A percentile compares a stretch with the other conserved stretches of the same genome.
Conservation (phyloP, 139 green algal species). For the Chlamydomonas schloesseri region DNA sequence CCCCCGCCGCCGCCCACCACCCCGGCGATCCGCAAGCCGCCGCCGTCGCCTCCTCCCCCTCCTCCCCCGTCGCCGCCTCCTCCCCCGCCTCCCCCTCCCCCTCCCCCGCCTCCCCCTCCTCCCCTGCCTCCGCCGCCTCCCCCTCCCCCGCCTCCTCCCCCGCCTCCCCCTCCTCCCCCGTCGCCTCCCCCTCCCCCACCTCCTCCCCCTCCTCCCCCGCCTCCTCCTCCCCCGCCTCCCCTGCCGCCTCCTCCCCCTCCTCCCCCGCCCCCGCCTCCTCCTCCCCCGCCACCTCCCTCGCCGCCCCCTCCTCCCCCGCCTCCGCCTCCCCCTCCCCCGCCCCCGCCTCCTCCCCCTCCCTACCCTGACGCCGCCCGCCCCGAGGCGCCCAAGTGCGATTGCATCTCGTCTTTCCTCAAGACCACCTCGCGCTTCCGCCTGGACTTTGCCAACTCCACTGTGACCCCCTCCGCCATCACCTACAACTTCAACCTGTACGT, state of each 20-base stretch:
- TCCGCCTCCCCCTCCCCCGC: conserved; percentile 13
- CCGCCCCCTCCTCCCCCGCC: neutral
- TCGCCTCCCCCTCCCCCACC: neutral
- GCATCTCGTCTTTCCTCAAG: conserved; percentile 37
- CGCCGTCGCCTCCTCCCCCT: conserved; percentile 21
- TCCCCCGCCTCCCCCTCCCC: neutral
- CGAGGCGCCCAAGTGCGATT: conserved; percentile 42
- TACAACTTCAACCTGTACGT: conserved; percentile 39
- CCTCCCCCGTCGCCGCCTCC: conserved; percentile 17
- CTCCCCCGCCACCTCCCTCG: neutral
- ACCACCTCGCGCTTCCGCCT: conserved; percentile 38
- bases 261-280: neutral
- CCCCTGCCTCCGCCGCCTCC: neutral
- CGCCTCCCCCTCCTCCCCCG: neutral
- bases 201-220: neutral
- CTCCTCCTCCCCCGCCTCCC: neutral
- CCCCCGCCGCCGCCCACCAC: conserved; percentile 14
- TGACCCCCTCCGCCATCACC: neutral
- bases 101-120: neutral
- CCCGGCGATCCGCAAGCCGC: neutral
- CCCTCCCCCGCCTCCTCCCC: neutral
- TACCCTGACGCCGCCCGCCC: neutral
- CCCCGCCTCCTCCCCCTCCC: conserved; percentile 19
- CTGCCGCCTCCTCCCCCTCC: conserved; percentile 8
- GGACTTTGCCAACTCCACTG: neutral